These are phyloP conservation scores for Evansstolkia leycettana DNA, from an alignment of 495 filamentous ascomycete genomes.

Conservation along the genomic window DNA sequence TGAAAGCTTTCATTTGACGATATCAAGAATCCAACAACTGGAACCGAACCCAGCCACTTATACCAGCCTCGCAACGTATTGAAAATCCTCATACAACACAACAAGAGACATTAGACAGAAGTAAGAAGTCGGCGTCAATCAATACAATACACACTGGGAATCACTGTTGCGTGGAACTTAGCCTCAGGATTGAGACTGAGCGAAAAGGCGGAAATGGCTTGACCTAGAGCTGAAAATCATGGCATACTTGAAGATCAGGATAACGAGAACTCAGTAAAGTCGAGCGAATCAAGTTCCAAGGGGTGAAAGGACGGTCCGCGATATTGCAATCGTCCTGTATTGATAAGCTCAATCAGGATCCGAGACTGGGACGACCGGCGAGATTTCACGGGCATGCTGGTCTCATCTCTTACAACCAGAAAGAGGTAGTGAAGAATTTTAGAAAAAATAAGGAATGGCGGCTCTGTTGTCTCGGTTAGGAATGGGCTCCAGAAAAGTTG, in stretches of 20 bases:
- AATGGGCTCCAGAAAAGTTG: neutral
- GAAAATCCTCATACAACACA: neutral
- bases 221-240: neutral
- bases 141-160: slow-evolving; percentile 1
- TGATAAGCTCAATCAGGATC: neutral
- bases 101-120: slow-evolving; percentile 1
- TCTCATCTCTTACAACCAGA: slow-evolving; percentile 1
- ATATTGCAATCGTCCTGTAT: too few species aligned
- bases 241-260: too few species aligned
- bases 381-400: too few species aligned
- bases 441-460: slow-evolving; percentile 37
- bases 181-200: neutral
- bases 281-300: too few species aligned
- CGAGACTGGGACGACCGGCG: neutral
- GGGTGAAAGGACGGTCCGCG: too few species aligned
- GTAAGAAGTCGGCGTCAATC: neutral
- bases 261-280: too few species aligned
- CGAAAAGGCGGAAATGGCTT: neutral
- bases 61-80: neutral
- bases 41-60: neutral
- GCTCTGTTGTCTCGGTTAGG: slow-evolving; percentile 22
- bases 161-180: neutral
- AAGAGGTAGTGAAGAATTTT: slow-evolving; percentile 2
- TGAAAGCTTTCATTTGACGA: slow-evolving; percentile 1
- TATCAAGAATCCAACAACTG: neutral